Conservation (phyloP, 495 filamentous ascomycete species). For the Penicillium canariense region DNA sequence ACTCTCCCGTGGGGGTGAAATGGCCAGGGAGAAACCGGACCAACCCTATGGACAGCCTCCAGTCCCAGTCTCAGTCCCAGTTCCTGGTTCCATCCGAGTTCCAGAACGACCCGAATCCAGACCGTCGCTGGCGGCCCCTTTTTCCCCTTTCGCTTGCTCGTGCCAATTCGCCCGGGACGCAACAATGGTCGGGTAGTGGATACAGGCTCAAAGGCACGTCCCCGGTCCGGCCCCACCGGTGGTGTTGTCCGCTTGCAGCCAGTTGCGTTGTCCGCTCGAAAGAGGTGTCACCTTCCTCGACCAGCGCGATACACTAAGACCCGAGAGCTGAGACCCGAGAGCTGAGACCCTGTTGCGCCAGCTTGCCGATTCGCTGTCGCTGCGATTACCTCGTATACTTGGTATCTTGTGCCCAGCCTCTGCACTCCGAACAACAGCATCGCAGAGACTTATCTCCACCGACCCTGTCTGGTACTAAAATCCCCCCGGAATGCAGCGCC, state of each 20-base stretch:
- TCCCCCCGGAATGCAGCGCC: conserved; percentile 5
- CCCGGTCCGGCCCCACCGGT: background rate
- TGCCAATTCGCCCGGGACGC: background rate
- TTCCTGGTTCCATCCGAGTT: conserved; percentile 10
- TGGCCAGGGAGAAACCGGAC: background rate
- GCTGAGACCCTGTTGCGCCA: background rate
- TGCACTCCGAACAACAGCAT: no score
- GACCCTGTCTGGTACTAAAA: background rate
- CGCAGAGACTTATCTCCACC: background rate
- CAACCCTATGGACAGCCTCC: background rate
- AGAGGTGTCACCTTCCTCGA: background rate
- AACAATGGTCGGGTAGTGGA: background rate
- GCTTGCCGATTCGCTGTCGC: background rate
- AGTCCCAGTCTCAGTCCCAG: background rate
- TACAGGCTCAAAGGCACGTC: background rate
- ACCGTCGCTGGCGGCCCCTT: background rate
- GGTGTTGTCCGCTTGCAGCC: background rate
- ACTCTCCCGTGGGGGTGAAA: conserved; percentile 11
- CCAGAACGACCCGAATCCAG: conserved; percentile 13
- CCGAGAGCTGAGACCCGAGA: background rate
- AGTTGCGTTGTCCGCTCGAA: background rate
- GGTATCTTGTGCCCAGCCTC: background rate
- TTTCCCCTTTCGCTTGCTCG: background rate
- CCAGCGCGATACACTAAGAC: background rate
- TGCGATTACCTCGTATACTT: background rate